A percentile compares a stretch with the other conserved stretches of the same genome.
Evolutionary conservation across 2,329 filamentous ascomycete species (phyloP).

Genomic region (Talaromyces marneffei): DNA sequence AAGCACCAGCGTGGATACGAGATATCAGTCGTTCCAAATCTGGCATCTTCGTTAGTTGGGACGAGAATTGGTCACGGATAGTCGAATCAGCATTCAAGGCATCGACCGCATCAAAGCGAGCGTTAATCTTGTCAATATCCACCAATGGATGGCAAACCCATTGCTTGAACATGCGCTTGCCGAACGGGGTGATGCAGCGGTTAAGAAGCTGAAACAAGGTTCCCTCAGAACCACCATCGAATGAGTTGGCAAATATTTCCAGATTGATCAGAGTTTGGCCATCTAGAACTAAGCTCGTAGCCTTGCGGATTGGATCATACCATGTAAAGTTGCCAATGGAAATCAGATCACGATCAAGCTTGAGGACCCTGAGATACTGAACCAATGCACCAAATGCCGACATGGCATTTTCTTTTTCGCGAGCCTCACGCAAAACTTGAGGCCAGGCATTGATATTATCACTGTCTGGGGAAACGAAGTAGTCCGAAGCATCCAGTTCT

Average conservation of each 20-base stretch:
- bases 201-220: conserved; percentile 89
- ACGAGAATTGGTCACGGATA: conserved; percentile 79
- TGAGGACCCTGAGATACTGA: conserved; percentile 78
- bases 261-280: conserved; percentile 96
- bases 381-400: conserved; percentile 85
- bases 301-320: conserved; percentile 90
- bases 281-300: conserved; percentile 82
- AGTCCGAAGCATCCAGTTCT: conserved; percentile 72
- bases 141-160: conserved; percentile 96
- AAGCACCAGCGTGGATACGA: conserved; percentile 85
- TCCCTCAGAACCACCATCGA: conserved; percentile 76
- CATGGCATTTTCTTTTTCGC: conserved; percentile 76
- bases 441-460: conserved; percentile 69
- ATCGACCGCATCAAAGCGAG: conserved; percentile 88
- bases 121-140: conserved; percentile 81
- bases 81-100: conserved; percentile 77
- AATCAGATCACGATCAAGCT: conserved; percentile 80
- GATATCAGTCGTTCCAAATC: conserved; percentile 93
- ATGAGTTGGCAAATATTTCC: conserved; percentile 92
- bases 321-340: conserved; percentile 85
- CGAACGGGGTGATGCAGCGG: conserved; percentile 91
- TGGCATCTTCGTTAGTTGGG: conserved; percentile 83
- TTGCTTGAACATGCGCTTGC: conserved; percentile 89
- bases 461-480: conserved; percentile 61
- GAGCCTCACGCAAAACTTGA: conserved; percentile 61